Evolutionary conservation across 495 filamentous ascomycete genomes (phyloP).

Genomic region (Neurospora sp.): DNA sequence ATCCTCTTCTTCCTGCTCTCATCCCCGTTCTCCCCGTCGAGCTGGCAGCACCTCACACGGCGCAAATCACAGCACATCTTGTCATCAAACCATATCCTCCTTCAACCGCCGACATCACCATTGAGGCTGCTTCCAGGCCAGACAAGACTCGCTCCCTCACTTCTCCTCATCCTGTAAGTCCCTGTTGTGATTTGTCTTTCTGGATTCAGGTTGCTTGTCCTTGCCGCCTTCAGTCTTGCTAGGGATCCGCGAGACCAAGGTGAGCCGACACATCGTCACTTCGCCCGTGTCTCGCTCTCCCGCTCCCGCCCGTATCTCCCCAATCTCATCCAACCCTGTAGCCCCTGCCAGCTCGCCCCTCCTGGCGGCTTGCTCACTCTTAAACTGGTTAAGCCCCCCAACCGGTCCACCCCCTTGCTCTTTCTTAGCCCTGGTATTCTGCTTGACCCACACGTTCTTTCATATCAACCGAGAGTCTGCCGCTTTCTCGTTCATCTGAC

Average conservation of each 20-base stretch:
- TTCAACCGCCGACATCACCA: background rate
- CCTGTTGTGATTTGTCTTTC: slow-evolving; percentile 6
- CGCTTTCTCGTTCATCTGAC: slow-evolving; percentile 18
- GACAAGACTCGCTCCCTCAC: slow-evolving; percentile 4
- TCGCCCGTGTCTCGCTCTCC: slow-evolving; percentile 12
- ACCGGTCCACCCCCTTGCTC: slow-evolving; percentile 10
- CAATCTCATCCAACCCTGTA: background rate
- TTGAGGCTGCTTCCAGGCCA: background rate
- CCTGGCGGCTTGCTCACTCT: slow-evolving; percentile 14
- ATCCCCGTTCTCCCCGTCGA: background rate
- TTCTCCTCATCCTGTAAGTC: slow-evolving; percentile 3
- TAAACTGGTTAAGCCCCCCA: slow-evolving; percentile 22
- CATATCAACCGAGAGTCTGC: slow-evolving; percentile 10
- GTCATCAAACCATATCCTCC: background rate
- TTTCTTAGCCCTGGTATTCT: slow-evolving; percentile 12
- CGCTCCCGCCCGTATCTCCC: slow-evolving; percentile 4
- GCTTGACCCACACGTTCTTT: slow-evolving; percentile 24
- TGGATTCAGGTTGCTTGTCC: background rate
- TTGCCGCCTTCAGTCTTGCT: background rate
- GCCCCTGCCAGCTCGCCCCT: background rate
- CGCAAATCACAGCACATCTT: slow-evolving; percentile 1
- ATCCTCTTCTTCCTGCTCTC: background rate
- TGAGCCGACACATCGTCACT: slow-evolving; percentile 6
- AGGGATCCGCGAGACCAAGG: slow-evolving; percentile 5
- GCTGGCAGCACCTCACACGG: background rate